Percentiles rank a stretch among this genome's conserved stretches.
Conservation (phyloP, 768 basidiomycete species). For the Mycena alexandri region DNA sequence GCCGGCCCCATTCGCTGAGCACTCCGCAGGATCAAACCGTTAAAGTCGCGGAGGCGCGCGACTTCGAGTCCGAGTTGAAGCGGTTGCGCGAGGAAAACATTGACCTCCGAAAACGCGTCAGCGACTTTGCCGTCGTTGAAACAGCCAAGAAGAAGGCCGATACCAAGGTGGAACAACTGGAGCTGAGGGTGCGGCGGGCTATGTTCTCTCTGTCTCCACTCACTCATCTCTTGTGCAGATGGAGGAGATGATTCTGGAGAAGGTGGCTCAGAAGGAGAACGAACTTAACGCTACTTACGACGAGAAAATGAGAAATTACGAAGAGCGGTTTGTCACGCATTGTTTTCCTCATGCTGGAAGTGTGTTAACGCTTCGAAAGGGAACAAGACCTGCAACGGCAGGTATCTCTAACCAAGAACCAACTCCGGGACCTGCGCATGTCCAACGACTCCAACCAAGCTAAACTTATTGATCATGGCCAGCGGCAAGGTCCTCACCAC, state of each 20-base stretch:
- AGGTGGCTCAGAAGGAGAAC: constrained; percentile 92
- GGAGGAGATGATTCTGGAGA: constrained; percentile 93
- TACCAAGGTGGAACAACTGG: constrained; percentile 78
- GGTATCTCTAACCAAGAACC: constrained; percentile 86
- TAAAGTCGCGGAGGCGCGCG: constrained; percentile 83
- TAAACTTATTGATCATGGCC: constrained; percentile 89
- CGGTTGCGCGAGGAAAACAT: constrained; percentile 85
- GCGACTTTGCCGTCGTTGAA: constrained; percentile 74
- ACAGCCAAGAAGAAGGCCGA: constrained; percentile 83
- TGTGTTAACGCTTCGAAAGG: constrained; percentile 53
- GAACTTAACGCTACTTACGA: constrained; percentile 98
- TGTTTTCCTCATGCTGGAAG: background rate
- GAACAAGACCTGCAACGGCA: constrained; percentile 96
- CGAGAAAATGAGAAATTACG: constrained; percentile 95
- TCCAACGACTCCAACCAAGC: constrained; percentile 96
- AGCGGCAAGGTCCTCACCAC: constrained; percentile 78
- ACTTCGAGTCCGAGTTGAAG: constrained; percentile 80
- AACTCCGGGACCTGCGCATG: constrained; percentile 89
- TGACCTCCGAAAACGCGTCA: constrained; percentile 78
- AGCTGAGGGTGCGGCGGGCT: constrained; percentile 73
- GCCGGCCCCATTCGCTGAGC: background rate
- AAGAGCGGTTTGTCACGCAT: constrained; percentile 76
- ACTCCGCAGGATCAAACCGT: constrained; percentile 88
- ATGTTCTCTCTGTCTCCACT: constrained; percentile 1
- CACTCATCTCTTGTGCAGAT: constrained; percentile 67